Conservation (phyloP, 257 asterid species). For the Penstemon davidsonii region DNA sequence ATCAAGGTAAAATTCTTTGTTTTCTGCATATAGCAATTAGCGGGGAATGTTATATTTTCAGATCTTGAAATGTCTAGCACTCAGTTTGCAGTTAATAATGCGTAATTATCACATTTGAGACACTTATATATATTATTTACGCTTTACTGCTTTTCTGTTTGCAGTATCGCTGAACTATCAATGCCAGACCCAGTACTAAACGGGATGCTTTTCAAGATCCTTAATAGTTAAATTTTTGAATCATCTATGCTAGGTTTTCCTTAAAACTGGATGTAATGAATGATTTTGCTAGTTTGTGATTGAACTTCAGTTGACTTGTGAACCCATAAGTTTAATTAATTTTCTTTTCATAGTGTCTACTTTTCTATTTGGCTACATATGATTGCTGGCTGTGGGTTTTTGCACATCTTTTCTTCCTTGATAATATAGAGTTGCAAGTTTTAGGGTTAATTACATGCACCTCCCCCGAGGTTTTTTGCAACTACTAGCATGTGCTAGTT, state of each 20-base stretch:
- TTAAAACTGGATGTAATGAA: constrained; percentile 24
- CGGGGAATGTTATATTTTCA: neutral
- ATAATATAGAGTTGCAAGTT: no score
- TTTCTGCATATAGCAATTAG: neutral
- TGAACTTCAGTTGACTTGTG: constrained; percentile 13
- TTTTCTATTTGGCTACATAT: neutral
- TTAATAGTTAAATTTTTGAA: neutral
- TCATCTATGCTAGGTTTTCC: neutral
- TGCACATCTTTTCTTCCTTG: no score
- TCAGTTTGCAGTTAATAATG: neutral
- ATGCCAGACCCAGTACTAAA: no score
- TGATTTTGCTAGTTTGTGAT: constrained; percentile 1
- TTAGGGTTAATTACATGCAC: no score
- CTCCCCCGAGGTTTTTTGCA: no score
- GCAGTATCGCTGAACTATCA: constrained; percentile 15
- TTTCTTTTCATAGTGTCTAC: neutral
- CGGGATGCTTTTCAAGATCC: constrained; percentile 20
- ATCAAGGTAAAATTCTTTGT: constrained; percentile 15
- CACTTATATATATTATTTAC: neutral
- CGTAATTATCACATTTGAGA: no score
- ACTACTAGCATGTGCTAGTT: no score
- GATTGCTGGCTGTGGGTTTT: no score
- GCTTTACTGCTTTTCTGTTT: neutral
- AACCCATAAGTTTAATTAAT: neutral
- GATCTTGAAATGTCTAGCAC: neutral